Percentiles rank a stretch among this genome's conserved stretches.
Conservation (phyloP, 106 monocot species). For the Acorus gramineus region DNA sequence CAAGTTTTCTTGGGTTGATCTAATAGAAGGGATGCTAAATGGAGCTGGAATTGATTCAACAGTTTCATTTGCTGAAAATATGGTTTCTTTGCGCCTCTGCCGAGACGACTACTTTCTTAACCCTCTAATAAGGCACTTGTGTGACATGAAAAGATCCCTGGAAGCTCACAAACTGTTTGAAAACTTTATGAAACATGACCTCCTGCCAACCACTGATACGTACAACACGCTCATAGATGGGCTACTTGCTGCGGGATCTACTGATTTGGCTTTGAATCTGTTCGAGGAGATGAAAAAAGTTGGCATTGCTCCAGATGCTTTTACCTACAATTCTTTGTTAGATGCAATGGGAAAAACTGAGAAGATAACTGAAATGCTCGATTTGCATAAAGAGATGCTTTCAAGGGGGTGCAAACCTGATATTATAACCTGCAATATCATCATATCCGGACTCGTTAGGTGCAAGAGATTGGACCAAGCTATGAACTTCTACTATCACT, state of each 20-base stretch:
- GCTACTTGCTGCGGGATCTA: conserved; percentile 22
- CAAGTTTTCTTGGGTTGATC: conserved; percentile 45
- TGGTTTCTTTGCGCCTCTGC: conserved; percentile 22
- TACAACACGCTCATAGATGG: conserved; percentile 64
- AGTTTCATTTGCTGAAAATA: conserved; percentile 43
- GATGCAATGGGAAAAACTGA: conserved; percentile 51
- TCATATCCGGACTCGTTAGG: conserved; percentile 73
- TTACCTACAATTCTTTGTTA: conserved; percentile 63
- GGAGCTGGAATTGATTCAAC: conserved; percentile 48
- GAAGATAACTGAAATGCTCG: conserved; percentile 52
- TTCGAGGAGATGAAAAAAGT: conserved; percentile 68
- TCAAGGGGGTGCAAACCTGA: conserved; percentile 43
- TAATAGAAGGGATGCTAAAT: conserved; percentile 63
- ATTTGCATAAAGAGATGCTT: conserved; percentile 71
- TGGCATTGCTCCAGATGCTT: conserved; percentile 50
- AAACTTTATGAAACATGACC: conserved; percentile 48
- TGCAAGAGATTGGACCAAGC: conserved; percentile 54
- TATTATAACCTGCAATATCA: conserved; percentile 58
- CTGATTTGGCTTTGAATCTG: conserved; percentile 25
- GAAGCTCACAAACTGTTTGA: conserved; percentile 53
- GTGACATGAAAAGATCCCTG: conserved; percentile 49
- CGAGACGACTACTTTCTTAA: conserved; percentile 58
- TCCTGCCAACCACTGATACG: conserved; percentile 42
- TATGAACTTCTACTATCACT: conserved; percentile 70
- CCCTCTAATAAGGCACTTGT: conserved; percentile 50